Conservation (phyloP, 73 alveolate genomes). For the Paramecium sexaurelia region DNA sequence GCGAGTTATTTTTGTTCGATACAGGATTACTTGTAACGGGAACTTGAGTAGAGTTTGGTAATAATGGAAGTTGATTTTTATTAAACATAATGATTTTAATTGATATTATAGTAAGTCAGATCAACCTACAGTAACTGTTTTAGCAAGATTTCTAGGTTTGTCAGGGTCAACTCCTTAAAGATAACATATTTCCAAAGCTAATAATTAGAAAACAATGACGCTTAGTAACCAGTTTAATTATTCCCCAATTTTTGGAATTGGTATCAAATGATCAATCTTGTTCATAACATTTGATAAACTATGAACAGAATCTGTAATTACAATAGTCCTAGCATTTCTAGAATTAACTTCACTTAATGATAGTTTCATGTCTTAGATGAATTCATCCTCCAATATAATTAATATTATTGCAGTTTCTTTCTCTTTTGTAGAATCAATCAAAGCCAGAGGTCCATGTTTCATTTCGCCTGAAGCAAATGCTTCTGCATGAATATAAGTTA, state of each 20-base stretch:
- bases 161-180: constrained; percentile 87
- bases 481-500: constrained; percentile 95
- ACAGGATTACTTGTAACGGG: background rate
- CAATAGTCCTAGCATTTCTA: constrained; percentile 67
- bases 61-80: constrained; percentile 10
- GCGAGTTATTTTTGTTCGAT: background rate
- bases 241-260: constrained; percentile 75
- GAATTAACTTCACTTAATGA: constrained; percentile 73
- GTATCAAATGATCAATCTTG: constrained; percentile 58
- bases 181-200: constrained; percentile 86
- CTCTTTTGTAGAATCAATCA: constrained; percentile 70
- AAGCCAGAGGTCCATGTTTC: constrained; percentile 89
- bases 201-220: constrained; percentile 87
- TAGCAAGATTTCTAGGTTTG: constrained; percentile 91
- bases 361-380: constrained; percentile 66
- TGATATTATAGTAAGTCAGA: background rate
- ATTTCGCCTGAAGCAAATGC: constrained; percentile 96
- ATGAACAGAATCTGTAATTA: constrained; percentile 33
- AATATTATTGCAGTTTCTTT: constrained; percentile 76
- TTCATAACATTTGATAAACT: background rate
- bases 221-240: constrained; percentile 85
- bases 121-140: constrained; percentile 83
- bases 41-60: background rate
- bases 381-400: constrained; percentile 76
- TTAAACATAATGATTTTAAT: background rate